A percentile compares a stretch with the other conserved stretches of the same genome.
Conservation (phyloP, 2,329 filamentous ascomycete genomes). For the Trichoderma breve region DNA sequence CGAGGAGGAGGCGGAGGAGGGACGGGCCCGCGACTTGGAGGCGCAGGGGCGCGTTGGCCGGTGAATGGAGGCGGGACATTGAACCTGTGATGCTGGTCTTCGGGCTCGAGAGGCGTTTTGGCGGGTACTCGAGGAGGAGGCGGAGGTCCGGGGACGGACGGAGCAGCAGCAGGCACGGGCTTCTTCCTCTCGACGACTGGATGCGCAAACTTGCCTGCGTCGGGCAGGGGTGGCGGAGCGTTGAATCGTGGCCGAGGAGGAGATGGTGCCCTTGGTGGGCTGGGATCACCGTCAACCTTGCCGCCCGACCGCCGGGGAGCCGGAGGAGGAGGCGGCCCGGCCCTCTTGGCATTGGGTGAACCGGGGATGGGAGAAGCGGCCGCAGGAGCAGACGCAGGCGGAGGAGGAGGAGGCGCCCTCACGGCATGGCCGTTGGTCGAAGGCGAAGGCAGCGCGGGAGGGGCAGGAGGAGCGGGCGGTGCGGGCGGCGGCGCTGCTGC, state of each 20-base stretch:
- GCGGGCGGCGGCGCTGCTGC: slow-evolving; percentile 14
- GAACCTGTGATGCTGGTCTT: slow-evolving; percentile 58
- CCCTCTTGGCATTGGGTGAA: slow-evolving; percentile 22
- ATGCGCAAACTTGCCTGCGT: slow-evolving; percentile 83
- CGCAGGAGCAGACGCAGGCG: slow-evolving; percentile 24
- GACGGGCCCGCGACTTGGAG: slow-evolving; percentile 67
- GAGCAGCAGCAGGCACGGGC: slow-evolving; percentile 22
- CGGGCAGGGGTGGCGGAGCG: slow-evolving; percentile 82
- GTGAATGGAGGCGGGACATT: slow-evolving; percentile 78
- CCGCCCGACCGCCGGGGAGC: slow-evolving; percentile 59
- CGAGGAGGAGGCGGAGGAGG: slow-evolving; percentile 67
- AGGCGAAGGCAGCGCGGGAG: slow-evolving; percentile 27
- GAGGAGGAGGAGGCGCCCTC: slow-evolving; percentile 37
- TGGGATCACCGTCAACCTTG: slow-evolving; percentile 62
- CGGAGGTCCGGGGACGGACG: slow-evolving; percentile 33
- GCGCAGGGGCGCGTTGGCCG: slow-evolving; percentile 63
- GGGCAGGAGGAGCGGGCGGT: slow-evolving; percentile 9
- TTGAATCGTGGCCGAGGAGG: slow-evolving; percentile 67
- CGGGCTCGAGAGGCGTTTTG: slow-evolving; percentile 66
- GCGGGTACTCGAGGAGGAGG: slow-evolving; percentile 49
- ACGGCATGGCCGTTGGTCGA: slow-evolving; percentile 35
- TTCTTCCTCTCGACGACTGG: slow-evolving; percentile 32
- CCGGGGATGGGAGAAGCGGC: slow-evolving; percentile 10
- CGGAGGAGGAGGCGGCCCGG: slow-evolving; percentile 35
- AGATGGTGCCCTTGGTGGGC: slow-evolving; percentile 62